Evolutionary conservation across 176 grass and related monocot species (phyloP), one percentile per base, ranked within the genome.

Genomic region (Alloteropsis semialata): DNA sequence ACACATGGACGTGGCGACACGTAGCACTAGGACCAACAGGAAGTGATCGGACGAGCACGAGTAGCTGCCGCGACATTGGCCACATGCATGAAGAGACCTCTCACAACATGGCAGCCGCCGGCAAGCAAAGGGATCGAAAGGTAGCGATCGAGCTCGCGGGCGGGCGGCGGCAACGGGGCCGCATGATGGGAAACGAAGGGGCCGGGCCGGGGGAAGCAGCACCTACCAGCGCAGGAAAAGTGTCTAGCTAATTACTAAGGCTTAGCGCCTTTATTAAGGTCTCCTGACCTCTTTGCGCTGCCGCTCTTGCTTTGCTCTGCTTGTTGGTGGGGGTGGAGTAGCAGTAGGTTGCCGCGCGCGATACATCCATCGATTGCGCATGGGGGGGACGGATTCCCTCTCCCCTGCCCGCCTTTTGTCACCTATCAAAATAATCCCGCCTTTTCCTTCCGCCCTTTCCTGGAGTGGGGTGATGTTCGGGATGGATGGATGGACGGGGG

Each of bases 341-440:
- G n/a, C n/a, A n/a, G n/a, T n/a, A n/a, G 69, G 78, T 67, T 57
- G 44, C 70, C n/a, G 71, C 69, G 63, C 17, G 71, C 69, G 63
- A 86, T 79, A 43, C 68, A 86, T n/a, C n/a, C n/a, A n/a, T n/a
- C n/a, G n/a, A n/a, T 64, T 80, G 66, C 84, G 65, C 75, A 72
- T 80, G 84, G 57, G 59, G 85, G 74, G 33, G 72, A 18, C 29
- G 69, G 75, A 84, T 75, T 44, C 42, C 38, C 41, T 16, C 41
- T 16, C n/a, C 15, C 58, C 4, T 22, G 5, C 27, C 43, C 50
- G 38, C 45, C 80, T 72, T 72, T 88, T 72, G 74, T 78, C 80
- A 72, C 86, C 25, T 83, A 15, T 78, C 65, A 88, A 86, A 88
- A 72, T 71, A 83, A 54, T 58, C 75, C 30, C 11, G 54, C 73